phyloP scores from a whole-genome alignment of 202 grass and related monocot genomes.

The Cymbopogon flexuosus region DNA sequence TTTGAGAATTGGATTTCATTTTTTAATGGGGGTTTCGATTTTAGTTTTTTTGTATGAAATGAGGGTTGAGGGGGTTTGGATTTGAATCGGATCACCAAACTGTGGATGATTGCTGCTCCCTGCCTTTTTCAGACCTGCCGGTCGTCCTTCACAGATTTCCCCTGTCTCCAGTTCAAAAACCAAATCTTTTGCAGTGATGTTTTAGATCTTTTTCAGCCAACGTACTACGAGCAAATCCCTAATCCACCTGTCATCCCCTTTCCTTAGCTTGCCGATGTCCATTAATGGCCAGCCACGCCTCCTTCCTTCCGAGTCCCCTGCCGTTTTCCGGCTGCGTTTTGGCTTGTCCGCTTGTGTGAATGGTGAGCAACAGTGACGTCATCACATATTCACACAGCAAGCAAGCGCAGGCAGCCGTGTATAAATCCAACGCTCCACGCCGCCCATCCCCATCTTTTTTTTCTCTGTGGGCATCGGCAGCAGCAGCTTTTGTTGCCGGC shows the following conservation, averaged over 20 bases:
- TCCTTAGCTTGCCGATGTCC: not conserved
- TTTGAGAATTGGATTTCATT: not conserved
- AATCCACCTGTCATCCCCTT: not conserved
- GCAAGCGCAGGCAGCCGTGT: not conserved
- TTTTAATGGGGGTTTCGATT: too few species aligned
- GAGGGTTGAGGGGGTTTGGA: not conserved
- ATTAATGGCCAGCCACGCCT: conserved; percentile 11
- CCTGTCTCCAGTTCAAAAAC: not conserved
- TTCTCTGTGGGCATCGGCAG: conserved; percentile 8
- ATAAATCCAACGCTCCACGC: conserved; percentile 22
- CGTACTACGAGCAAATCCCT: not conserved
- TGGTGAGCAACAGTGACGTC: not conserved
- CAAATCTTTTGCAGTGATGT: not conserved
- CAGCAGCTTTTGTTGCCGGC: conserved; percentile 28
- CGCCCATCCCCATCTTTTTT: conserved; percentile 1
- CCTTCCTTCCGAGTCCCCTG: not conserved
- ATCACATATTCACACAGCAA: not conserved
- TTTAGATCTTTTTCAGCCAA: not conserved
- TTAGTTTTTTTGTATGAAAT: not conserved
- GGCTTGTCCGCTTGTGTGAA: not conserved
- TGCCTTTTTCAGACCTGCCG: not conserved
- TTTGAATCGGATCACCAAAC: not conserved
- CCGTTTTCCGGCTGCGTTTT: not conserved
- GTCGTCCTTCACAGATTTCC: not conserved
- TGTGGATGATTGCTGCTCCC: not conserved